Evolutionary conservation across 495 filamentous ascomycete species (phyloP).

Genomic region (Aspergillus cavernicola): DNA sequence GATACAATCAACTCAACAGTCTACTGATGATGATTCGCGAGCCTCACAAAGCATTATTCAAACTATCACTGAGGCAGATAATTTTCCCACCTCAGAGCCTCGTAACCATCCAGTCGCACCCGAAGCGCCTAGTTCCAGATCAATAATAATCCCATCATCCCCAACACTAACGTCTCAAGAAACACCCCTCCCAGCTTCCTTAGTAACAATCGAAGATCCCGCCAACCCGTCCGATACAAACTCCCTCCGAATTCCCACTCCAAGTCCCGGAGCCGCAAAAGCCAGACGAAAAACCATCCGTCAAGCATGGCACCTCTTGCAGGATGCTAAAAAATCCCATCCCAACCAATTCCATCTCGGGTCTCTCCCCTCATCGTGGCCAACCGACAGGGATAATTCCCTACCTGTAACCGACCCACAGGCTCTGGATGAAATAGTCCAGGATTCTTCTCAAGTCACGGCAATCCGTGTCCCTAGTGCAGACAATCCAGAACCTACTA

Average conservation of each 20-base stretch:
- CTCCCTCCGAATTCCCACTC: not conserved
- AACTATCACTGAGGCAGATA: not conserved
- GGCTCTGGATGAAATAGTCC: not conserved
- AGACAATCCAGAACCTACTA: not conserved
- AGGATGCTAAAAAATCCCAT: conserved; percentile 14
- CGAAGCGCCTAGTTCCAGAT: not conserved
- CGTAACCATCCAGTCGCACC: not conserved
- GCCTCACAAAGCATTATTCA: not conserved
- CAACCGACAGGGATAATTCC: conserved; percentile 16
- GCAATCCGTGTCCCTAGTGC: not conserved
- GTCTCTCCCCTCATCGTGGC: conserved; percentile 31
- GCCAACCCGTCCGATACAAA: not conserved
- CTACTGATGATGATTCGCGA: conserved; percentile 10
- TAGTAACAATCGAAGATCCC: conserved; percentile 8
- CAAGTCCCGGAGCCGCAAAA: conserved; percentile 9
- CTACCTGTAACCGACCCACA: not conserved
- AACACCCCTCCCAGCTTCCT: conserved; percentile 8
- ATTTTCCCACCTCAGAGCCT: not conserved
- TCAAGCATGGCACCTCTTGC: conserved; percentile 27
- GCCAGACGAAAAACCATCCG: conserved; percentile 25
- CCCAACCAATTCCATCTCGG: conserved; percentile 21
- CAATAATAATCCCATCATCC: not conserved
- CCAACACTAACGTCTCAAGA: not conserved
- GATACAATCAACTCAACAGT: conserved; percentile 24
- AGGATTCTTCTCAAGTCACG: not conserved